Percentiles rank a stretch among this genome's conserved stretches.
These are phyloP conservation scores for Aspergillus pseudoglaucus DNA, from an alignment of 2,329 filamentous ascomycete species.

Conservation along the genomic window DNA sequence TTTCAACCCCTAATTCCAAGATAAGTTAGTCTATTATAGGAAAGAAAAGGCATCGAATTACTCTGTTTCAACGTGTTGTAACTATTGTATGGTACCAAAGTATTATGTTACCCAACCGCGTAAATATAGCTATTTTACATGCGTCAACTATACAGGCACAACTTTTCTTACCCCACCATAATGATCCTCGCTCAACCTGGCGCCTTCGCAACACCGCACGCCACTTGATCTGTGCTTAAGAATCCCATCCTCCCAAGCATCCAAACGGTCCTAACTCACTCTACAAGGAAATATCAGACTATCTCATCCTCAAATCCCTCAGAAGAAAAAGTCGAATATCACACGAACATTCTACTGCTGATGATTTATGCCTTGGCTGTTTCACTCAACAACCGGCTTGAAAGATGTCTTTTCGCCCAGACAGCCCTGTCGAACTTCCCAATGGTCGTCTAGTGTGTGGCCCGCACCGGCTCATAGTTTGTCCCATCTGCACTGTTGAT, in stretches of 20 bases:
- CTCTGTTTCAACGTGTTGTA: not conserved
- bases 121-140: not conserved
- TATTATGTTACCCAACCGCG: not conserved
- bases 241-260: not conserved
- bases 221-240: not conserved
- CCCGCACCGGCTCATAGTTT: conserved; percentile 26
- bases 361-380: not conserved
- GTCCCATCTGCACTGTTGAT: conserved; percentile 28
- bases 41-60: too few species aligned
- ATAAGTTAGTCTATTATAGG: too few species aligned
- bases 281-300: not conserved
- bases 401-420: conserved; percentile 4
- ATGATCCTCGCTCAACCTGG: not conserved
- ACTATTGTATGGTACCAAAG: not conserved
- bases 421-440: conserved; percentile 19
- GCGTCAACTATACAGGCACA: not conserved
- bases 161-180: not conserved
- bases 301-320: not conserved
- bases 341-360: not conserved
- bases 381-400: not conserved
- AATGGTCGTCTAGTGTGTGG: conserved; percentile 33
- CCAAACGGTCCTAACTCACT: not conserved
- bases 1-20: too few species aligned
- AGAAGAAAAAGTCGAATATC: not conserved
- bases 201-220: not conserved